Evolutionary conservation across 2,329 filamentous ascomycete genomes (phyloP), one percentile per base, ranked within the genome.

Genomic region (Ophiocordyceps camponoti-rufipedis): DNA sequence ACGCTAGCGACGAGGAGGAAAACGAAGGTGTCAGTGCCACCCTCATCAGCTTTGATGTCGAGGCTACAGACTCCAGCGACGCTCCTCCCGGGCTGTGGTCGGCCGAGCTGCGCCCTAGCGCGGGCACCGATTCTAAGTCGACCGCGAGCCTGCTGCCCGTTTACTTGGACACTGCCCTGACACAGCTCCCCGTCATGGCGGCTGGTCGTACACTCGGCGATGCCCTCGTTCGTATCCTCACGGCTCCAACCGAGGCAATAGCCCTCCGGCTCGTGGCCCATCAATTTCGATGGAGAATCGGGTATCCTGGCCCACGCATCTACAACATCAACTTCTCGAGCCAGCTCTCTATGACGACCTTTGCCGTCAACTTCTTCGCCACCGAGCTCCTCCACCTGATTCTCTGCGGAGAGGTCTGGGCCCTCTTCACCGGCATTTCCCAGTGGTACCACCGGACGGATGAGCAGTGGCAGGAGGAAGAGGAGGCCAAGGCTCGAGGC

Each of bases 31-130:
- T 76, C 23, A 73, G 68, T 46, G 68, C 72, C 1, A 75, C 73
- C 0, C 58, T 78, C 5, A 76, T 78, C 44, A 76, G 71, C 50
- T 77, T 78, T 46, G 74, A 78, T 46, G 72, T 78, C 28, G 74
- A 78, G 49, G 69, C 73, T 0, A 70, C 67, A 4, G 73, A 76
- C 42, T 62, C 70, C 0, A 66, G 63, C 3, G 70, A 74, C 43
- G 63, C 65, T 3, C 68, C 69, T 1, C 61, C 68, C 2, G 73
- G 71, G 13, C 55, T 72, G 1, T 78, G 74, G 74, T 74, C 71
- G 4, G 74, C 74, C 12, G 74, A 78, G 53, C 56, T 78, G 16
- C 67, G 74, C 1, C 71, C 73, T 3, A 76, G 68, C 48, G 57
- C 60, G 28, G 58, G 58, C 1, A 47, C 54, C 3, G 62, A 66